These are phyloP conservation scores for Tetrahymena malaccensis DNA, from an alignment of 73 alveolate genomes.

Conservation along the genomic window DNA sequence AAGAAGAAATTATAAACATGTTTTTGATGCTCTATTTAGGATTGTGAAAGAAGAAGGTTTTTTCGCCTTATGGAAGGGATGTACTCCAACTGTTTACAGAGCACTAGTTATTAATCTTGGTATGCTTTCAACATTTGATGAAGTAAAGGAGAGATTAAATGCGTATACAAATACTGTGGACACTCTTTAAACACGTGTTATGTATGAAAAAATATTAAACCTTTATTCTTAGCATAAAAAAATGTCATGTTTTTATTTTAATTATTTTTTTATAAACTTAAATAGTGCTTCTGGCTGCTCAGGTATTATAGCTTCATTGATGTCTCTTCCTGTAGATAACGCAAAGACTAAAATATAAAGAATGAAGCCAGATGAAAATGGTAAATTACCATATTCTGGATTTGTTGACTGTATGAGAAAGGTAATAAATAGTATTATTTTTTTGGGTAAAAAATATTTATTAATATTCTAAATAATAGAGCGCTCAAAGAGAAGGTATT, in stretches of 20 bases:
- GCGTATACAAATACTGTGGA: constrained; percentile 47
- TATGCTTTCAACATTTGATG: constrained; percentile 75
- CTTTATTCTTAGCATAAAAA: neutral
- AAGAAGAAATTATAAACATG: constrained; percentile 83
- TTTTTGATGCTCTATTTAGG: constrained; percentile 73
- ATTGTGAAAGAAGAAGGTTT: constrained; percentile 78
- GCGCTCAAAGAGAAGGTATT: constrained; percentile 49
- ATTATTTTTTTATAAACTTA: neutral
- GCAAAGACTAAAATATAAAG: constrained; percentile 85
- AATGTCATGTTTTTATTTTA: no score
- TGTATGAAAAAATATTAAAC: neutral
- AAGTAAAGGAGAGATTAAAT: constrained; percentile 64
- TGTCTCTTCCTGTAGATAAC: constrained; percentile 91
- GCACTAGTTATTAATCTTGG: constrained; percentile 85
- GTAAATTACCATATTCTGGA: constrained; percentile 57
- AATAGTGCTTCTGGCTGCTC: constrained; percentile 53
- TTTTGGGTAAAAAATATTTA: no score
- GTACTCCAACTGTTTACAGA: constrained; percentile 82
- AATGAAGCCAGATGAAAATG: constrained; percentile 63
- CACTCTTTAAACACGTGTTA: constrained; percentile 23
- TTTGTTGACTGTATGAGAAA: constrained; percentile 59
- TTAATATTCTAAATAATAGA: no score
- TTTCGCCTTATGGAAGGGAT: constrained; percentile 67
- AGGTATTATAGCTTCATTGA: constrained; percentile 78
- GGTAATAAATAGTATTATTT: no score